Conservation (phyloP, 1,284 basidiomycete genomes). For the Stygiomarasmius scandens region DNA sequence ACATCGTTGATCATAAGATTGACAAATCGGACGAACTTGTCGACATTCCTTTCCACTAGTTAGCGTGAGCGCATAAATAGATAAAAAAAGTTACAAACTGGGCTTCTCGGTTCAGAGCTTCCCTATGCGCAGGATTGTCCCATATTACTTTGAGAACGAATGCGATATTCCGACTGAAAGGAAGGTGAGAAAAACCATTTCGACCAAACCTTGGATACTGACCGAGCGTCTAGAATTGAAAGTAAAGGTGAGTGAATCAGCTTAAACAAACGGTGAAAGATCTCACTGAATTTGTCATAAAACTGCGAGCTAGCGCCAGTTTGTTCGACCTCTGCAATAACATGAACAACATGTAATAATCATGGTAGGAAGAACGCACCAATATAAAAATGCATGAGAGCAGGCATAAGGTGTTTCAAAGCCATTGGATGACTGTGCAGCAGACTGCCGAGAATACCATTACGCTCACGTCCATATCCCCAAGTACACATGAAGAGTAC, state of each 20-base stretch:
- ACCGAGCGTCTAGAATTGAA: conserved; percentile 18
- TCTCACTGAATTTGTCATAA: conserved; percentile 95
- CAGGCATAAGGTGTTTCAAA: conserved; percentile 87
- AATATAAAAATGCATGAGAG: conserved; percentile 94
- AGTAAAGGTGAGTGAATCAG: conserved; percentile 12
- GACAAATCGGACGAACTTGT: conserved; percentile 93
- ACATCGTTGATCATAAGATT: conserved; percentile 99
- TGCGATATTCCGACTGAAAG: conserved; percentile 76
- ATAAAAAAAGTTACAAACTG: conserved; percentile 48
- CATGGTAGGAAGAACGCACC: conserved; percentile 49
- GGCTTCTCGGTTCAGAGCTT: conserved; percentile 80
- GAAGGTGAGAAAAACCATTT: conserved; percentile 19
- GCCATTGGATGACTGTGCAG: conserved; percentile 88
- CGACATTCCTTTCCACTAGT: conserved; percentile 62
- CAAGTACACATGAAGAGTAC: conserved; percentile 84
- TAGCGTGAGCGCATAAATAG: conserved; percentile 11
- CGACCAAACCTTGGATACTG: too few relatives aligned
- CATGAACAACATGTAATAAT: conserved; percentile 4
- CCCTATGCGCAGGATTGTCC: conserved; percentile 85
- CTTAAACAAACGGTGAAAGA: conserved; percentile 12
- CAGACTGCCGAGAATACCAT: conserved; percentile 80
- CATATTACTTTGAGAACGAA: conserved; percentile 87
- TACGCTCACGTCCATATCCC: conserved; percentile 74
- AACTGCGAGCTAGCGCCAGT: conserved; percentile 98
- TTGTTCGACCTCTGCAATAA: conserved; percentile 86